Percentiles rank a stretch among this genome's conserved stretches.
Evolutionary conservation across 805 yeast species (phyloP).

Genomic region (Dipodascopsis tothii): DNA sequence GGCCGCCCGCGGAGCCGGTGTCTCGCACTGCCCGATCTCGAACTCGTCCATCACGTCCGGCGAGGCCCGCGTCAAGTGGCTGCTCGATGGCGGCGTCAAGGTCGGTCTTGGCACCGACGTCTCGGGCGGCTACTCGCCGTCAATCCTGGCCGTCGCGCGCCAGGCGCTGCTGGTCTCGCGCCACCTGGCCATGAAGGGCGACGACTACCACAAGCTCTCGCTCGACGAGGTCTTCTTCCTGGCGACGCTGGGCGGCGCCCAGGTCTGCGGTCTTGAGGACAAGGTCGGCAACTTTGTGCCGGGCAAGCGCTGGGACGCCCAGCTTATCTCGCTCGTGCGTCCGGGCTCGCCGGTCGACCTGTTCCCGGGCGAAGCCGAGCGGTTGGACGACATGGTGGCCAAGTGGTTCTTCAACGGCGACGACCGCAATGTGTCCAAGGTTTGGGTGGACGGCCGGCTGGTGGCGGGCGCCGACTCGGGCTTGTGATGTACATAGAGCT

Average conservation of each 20-base stretch:
- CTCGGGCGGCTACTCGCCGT: constrained; percentile 68
- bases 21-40: constrained; percentile 90
- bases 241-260: constrained; percentile 88
- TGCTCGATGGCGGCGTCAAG: constrained; percentile 57
- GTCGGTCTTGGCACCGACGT: constrained; percentile 79
- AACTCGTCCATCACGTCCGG: constrained; percentile 86
- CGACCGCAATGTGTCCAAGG: constrained; percentile 73
- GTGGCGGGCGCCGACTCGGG: no score
- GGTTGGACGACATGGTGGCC: constrained; percentile 53
- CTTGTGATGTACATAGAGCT: no score
- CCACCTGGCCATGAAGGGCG: constrained; percentile 53
- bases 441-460: constrained; percentile 73
- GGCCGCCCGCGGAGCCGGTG: constrained; percentile 51
- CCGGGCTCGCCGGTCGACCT: constrained; percentile 58
- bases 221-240: constrained; percentile 67
- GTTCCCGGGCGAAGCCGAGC: constrained; percentile 50
- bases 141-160: constrained; percentile 56
- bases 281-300: constrained; percentile 61
- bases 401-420: constrained; percentile 94
- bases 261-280: constrained; percentile 51
- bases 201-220: constrained; percentile 45
- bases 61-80: constrained; percentile 70
- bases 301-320: constrained; percentile 82
- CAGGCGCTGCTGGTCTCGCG: constrained; percentile 67
- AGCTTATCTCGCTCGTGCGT: constrained; percentile 54